Percentiles rank a stretch among this genome's conserved stretches.
These are phyloP conservation scores for Suhomyces terraborum DNA, from an alignment of 1,139 yeast species.

Conservation along the genomic window DNA sequence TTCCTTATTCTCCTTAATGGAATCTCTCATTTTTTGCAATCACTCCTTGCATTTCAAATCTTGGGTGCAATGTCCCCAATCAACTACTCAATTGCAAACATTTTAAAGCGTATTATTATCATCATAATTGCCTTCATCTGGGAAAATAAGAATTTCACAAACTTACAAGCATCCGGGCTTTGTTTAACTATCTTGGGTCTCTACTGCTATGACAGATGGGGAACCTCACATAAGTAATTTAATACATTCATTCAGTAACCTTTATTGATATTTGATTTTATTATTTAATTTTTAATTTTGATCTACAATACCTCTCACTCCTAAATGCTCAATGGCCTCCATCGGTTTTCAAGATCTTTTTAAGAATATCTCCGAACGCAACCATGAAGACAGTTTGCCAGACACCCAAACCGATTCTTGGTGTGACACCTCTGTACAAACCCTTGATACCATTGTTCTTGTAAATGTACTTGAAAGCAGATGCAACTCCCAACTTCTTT, in stretches of 20 bases:
- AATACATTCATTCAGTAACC: background rate
- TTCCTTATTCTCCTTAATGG: slow-evolving; percentile 62
- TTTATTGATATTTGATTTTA: background rate
- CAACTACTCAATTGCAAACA: slow-evolving; percentile 87
- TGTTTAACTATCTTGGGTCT: slow-evolving; percentile 65
- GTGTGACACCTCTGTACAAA: slow-evolving; percentile 93
- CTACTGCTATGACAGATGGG: slow-evolving; percentile 76
- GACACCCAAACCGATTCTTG: slow-evolving; percentile 92
- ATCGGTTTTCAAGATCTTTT: slow-evolving; percentile 47
- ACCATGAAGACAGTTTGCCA: slow-evolving; percentile 99
- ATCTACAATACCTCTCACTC: background rate
- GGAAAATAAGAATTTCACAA: slow-evolving; percentile 62
- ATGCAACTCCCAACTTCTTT: slow-evolving; percentile 77
- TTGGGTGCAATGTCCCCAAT: slow-evolving; percentile 85
- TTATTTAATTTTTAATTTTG: background rate
- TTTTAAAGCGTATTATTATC: slow-evolving; percentile 83
- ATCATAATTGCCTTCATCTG: slow-evolving; percentile 78
- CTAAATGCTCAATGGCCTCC: slow-evolving; percentile 27
- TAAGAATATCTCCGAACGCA: slow-evolving; percentile 90
- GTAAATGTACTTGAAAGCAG: slow-evolving; percentile 82
- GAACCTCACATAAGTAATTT: slow-evolving; percentile 28
- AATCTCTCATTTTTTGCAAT: slow-evolving; percentile 78
- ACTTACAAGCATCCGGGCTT: slow-evolving; percentile 69
- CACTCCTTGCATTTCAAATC: slow-evolving; percentile 84
- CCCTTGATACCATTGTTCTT: slow-evolving; percentile 83